A percentile compares a stretch with the other conserved stretches of the same genome.
Evolutionary conservation across 1,139 yeast species (phyloP).

Genomic region (Blastobotrys serpentis): DNA sequence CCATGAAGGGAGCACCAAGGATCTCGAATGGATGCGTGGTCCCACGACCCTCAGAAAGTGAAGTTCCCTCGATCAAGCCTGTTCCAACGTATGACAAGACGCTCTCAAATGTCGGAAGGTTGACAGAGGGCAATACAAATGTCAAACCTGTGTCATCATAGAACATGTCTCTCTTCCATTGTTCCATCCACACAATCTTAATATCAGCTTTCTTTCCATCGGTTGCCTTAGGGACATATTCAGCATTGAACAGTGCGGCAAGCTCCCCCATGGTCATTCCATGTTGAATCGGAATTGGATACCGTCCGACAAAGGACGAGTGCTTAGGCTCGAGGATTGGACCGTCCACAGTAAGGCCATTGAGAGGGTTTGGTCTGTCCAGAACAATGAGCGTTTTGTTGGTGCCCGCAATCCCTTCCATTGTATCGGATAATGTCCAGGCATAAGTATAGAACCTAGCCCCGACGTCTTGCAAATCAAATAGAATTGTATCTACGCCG

Average conservation of each 20-base stretch:
- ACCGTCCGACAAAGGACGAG: slow-evolving; percentile 21
- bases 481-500: slow-evolving; percentile 18
- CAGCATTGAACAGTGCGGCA: slow-evolving; percentile 18
- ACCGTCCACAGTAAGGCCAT: slow-evolving; percentile 19
- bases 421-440: slow-evolving; percentile 21
- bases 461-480: slow-evolving; percentile 21
- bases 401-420: slow-evolving; percentile 22
- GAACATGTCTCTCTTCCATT: slow-evolving; percentile 20
- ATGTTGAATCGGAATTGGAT: slow-evolving; percentile 17
- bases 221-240: slow-evolving; percentile 15
- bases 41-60: slow-evolving; percentile 20
- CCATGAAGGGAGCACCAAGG: slow-evolving; percentile 20
- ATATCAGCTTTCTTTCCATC: slow-evolving; percentile 14
- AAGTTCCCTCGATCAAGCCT: slow-evolving; percentile 19
- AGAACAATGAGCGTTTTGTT: slow-evolving; percentile 16
- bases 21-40: slow-evolving; percentile 23
- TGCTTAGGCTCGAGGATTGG: slow-evolving; percentile 17
- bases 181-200: slow-evolving; percentile 20
- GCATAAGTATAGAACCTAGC: slow-evolving; percentile 21
- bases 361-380: slow-evolving; percentile 21
- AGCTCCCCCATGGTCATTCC: slow-evolving; percentile 21
- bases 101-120: slow-evolving; percentile 19
- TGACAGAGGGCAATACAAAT: slow-evolving; percentile 19
- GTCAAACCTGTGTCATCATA: slow-evolving; percentile 21
- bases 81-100: slow-evolving; percentile 19